A percentile compares a stretch with the other conserved stretches of the same genome.
phyloP scores from a whole-genome alignment of 345 rosid species.

The Euphorbia peplus region DNA sequence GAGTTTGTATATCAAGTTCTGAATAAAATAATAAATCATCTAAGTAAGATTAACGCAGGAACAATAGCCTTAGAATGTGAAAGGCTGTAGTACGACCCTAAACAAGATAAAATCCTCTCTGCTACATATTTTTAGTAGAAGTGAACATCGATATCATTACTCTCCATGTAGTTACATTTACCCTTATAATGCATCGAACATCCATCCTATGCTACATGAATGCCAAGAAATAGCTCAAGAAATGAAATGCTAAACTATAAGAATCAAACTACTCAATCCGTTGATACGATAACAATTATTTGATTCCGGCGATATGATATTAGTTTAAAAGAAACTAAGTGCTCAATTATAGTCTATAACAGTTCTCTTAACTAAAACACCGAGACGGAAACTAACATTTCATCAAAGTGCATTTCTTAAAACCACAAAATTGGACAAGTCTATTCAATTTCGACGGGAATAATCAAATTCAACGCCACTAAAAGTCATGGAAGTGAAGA shows the following conservation, averaged over 20 bases:
- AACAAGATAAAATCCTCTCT: not conserved
- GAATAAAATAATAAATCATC: not conserved
- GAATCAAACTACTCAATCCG: too few species aligned
- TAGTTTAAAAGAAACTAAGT: not conserved
- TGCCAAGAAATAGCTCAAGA: not conserved
- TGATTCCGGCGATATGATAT: not conserved
- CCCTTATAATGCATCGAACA: not conserved
- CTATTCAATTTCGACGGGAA: not conserved
- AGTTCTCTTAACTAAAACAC: not conserved
- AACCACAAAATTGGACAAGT: not conserved
- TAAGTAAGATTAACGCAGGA: not conserved
- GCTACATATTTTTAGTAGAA: not conserved
- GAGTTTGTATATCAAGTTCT: conserved; percentile 4
- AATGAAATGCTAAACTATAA: too few species aligned
- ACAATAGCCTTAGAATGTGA: too few species aligned
- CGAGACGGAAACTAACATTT: conserved; percentile 4
- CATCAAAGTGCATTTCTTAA: not conserved
- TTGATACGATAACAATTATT: too few species aligned
- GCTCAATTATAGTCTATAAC: conserved; percentile 3
- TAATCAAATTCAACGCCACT: not conserved
- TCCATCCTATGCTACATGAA: too few species aligned
- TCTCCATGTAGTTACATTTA: too few species aligned
- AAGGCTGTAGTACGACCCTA: not conserved
- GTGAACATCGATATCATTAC: too few species aligned
- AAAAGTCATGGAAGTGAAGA: not conserved